Percentiles rank a stretch among this genome's conserved stretches.
Conservation (phyloP, 345 rosid genomes). For the Populus alba region DNA sequence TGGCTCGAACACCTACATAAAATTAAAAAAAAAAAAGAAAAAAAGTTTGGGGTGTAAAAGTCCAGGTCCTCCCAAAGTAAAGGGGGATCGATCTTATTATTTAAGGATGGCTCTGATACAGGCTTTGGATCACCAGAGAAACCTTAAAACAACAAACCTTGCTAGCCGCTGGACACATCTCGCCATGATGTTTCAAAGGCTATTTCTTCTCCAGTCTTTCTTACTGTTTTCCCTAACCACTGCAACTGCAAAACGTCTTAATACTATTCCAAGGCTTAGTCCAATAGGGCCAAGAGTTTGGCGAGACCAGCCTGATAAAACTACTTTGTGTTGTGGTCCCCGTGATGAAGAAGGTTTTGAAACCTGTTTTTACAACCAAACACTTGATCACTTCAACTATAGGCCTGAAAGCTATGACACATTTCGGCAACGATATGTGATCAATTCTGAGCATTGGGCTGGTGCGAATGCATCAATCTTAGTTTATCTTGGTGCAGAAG, state of each 20-base stretch:
- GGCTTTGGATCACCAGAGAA: not conserved
- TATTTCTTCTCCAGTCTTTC: not conserved
- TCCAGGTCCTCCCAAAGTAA: not conserved
- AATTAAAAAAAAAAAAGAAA: no score
- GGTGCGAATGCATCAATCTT: constrained; percentile 39
- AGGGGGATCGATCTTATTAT: not conserved
- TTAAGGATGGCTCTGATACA: not conserved
- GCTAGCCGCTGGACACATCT: not conserved
- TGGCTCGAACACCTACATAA: no score
- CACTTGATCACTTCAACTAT: constrained; percentile 52
- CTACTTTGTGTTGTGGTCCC: not conserved
- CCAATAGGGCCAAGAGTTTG: constrained; percentile 16
- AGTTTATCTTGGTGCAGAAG: constrained; percentile 38
- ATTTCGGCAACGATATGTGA: constrained; percentile 37
- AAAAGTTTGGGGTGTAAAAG: not conserved
- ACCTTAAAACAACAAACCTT: not conserved
- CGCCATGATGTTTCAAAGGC: constrained; percentile 3
- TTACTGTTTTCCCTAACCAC: not conserved
- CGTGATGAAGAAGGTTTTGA: constrained; percentile 13
- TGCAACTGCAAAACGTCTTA: not conserved
- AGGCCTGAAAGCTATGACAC: constrained; percentile 37
- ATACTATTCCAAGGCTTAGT: constrained; percentile 33
- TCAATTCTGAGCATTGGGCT: constrained; percentile 42
- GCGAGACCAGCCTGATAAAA: not conserved
- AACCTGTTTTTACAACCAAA: constrained; percentile 39